Conservation (phyloP, 768 basidiomycete genomes). For the Macrolepiota albuminosa region DNA sequence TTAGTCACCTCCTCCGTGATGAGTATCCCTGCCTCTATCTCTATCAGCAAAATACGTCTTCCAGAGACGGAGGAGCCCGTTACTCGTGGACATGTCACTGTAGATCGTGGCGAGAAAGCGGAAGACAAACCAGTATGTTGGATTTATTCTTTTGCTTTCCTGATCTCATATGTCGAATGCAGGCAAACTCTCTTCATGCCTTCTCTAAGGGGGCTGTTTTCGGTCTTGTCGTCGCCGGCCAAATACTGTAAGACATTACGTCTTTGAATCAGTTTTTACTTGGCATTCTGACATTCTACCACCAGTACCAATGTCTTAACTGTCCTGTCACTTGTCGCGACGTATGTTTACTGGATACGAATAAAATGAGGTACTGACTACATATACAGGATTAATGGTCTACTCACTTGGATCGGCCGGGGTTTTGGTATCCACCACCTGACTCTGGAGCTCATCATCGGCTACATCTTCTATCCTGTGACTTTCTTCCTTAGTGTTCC, state of each 20-base stretch:
- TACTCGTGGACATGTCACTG: slow-evolving; percentile 74
- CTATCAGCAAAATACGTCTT: slow-evolving; percentile 83
- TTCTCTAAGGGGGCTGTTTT: slow-evolving; percentile 84
- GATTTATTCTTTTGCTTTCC: neutral
- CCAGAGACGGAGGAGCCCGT: slow-evolving; percentile 85
- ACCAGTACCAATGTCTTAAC: slow-evolving; percentile 77
- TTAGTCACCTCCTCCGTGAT: slow-evolving; percentile 87
- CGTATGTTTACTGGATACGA: slow-evolving; percentile 24
- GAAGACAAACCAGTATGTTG: slow-evolving; percentile 46
- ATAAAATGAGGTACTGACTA: neutral
- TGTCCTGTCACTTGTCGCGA: slow-evolving; percentile 74
- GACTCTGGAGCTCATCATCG: slow-evolving; percentile 79
- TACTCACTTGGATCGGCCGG: slow-evolving; percentile 84
- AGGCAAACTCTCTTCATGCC: slow-evolving; percentile 81
- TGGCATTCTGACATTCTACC: neutral
- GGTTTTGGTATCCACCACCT: slow-evolving; percentile 81
- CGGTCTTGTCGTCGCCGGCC: slow-evolving; percentile 81
- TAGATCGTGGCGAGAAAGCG: slow-evolving; percentile 70
- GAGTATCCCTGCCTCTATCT: slow-evolving; percentile 93
- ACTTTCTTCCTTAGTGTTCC: slow-evolving; percentile 82
- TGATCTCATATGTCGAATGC: neutral
- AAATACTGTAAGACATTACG: slow-evolving; percentile 59
- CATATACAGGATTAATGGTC: slow-evolving; percentile 55
- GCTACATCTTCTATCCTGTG: slow-evolving; percentile 87
- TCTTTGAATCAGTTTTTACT: slow-evolving; percentile 7